Percentiles rank a stretch among this genome's conserved stretches.
Evolutionary conservation across 192 early-diverging fungal genomes (phyloP).

Genomic region (Entomortierella parvispora): DNA sequence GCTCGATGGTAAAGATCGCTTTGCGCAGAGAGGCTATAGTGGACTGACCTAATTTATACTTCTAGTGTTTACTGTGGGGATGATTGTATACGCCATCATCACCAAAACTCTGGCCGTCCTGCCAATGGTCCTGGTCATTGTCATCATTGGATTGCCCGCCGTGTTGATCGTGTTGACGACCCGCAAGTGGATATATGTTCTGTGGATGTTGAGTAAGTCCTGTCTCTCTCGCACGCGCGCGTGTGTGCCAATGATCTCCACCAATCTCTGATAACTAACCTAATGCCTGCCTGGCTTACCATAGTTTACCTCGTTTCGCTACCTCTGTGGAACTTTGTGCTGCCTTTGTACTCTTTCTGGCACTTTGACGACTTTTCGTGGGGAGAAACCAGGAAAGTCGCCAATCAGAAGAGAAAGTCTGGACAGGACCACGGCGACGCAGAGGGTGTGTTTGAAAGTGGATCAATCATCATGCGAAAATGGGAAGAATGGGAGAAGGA

Average conservation of each 20-base stretch:
- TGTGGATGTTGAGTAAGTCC: conserved; percentile 72
- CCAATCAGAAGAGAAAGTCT: conserved; percentile 72
- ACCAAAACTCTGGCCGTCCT: conserved; percentile 55
- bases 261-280: no score
- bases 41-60: conserved; percentile 4
- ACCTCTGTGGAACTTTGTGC: conserved; percentile 94
- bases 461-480: conserved; percentile 61
- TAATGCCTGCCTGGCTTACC: no score
- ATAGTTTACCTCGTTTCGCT: conserved; percentile 82
- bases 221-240: no score
- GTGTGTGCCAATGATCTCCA: background rate
- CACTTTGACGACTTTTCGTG: conserved; percentile 94
- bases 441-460: conserved; percentile 81
- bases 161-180: conserved; percentile 79
- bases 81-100: conserved; percentile 61
- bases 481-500: conserved; percentile 70
- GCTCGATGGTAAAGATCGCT: background rate
- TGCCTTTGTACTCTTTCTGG: conserved; percentile 94
- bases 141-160: conserved; percentile 74
- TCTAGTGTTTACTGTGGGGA: conserved; percentile 57
- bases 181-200: conserved; percentile 74
- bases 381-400: conserved; percentile 82
- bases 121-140: conserved; percentile 72
- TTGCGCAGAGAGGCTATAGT: no score
- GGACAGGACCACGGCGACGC: conserved; percentile 75